Evolutionary conservation across 2,329 filamentous ascomycete species (phyloP), one percentile per base, ranked within the genome.

Genomic region (Trichoderma hamatum): DNA sequence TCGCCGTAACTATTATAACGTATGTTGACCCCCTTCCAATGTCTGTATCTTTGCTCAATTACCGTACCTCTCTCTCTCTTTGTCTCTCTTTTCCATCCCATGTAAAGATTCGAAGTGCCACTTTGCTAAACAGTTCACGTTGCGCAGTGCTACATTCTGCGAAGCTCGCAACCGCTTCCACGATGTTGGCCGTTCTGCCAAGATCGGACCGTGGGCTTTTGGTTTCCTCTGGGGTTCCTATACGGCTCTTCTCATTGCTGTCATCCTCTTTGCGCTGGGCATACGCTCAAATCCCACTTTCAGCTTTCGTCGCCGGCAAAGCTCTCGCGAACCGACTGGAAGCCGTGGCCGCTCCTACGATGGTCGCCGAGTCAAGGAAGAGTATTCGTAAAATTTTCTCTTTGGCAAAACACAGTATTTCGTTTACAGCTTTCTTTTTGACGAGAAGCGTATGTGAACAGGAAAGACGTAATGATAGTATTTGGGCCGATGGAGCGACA

Each of bases 181-280:
- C 43, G 75, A 76, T 43, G 84, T 80, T 67, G 85, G 84, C 70
- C 86, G 88, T 67, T 76, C 78, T 21, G 90, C 92, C 34, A 78
- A 77, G 13, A 78, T 96, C 46, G 92, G 92, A 65, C 76, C 75
- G 36, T 92, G 90, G 75, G 90, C 89, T 24, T 92, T 93, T 75
- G 92, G 87, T 55, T 95, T 94, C 81, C 89, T 88, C 71, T 96
- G 92, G 92, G 89, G 85, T 19, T 86, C 91, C 1, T 88, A 89
- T 80, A 87, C 86, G 11, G 85, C 86, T 66, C 86, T 92, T 74
- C 81, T 93, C 72, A 78, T 94, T 72, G 86, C 90, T 19, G 87
- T 86, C 4, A 73, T 92, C 34, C 81, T 93, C 69, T 92, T 94
- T 82, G 91, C 86, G 78, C 67, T 89, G 36, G 88, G 88, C 64